Percentiles rank a stretch among this genome's conserved stretches.
Evolutionary conservation across 139 green algal genomes (phyloP).

Genomic region (Desmodesmus armatus): DNA sequence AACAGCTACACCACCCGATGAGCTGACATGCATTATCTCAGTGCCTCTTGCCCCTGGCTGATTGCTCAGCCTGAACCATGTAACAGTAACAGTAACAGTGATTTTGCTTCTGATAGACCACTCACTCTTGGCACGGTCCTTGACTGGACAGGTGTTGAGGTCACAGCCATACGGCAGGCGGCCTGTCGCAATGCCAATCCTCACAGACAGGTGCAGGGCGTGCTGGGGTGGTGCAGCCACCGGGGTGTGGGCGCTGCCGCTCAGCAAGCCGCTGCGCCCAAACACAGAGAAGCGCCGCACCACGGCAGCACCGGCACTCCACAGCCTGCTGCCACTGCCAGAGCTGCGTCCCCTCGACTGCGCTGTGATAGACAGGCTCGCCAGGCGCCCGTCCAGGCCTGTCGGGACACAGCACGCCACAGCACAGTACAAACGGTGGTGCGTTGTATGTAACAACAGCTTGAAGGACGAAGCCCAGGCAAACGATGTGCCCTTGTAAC

Average conservation of each 20-base stretch:
- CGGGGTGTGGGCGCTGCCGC: neutral
- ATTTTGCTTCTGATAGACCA: neutral
- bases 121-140: constrained; percentile 33
- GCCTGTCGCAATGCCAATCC: constrained; percentile 31
- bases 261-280: neutral
- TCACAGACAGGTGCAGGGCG: constrained; percentile 22
- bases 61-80: neutral
- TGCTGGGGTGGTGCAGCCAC: neutral
- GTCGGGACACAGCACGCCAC: no score
- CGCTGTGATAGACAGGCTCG: no score
- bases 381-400: no score
- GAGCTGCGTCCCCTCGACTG: neutral
- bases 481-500: no score
- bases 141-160: constrained; percentile 13
- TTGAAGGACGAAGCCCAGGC: no score
- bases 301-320: neutral
- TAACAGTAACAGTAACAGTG: no score
- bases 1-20: no score
- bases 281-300: neutral
- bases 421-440: no score
- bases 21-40: no score
- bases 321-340: neutral
- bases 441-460: no score
- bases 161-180: constrained; percentile 2
- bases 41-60: no score